Percentiles rank a stretch among this genome's conserved stretches.
phyloP scores from a whole-genome alignment of 768 basidiomycete species.

The Auricularia heimuer region DNA sequence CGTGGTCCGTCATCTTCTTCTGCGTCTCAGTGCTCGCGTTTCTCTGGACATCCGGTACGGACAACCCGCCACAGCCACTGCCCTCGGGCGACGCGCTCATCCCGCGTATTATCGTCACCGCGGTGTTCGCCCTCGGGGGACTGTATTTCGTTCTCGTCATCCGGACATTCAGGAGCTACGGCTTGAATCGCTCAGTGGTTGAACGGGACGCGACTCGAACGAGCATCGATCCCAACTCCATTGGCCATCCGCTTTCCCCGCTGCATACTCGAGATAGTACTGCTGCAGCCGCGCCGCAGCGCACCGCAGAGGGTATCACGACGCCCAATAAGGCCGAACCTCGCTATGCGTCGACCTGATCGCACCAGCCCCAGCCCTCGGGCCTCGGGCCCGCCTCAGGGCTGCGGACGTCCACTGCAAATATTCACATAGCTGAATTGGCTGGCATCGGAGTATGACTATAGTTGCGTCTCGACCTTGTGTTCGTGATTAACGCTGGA shows the following conservation, averaged over 20 bases:
- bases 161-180: slow-evolving; percentile 7
- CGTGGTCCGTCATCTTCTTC: slow-evolving; percentile 38
- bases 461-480: too few species aligned
- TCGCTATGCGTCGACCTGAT: not conserved
- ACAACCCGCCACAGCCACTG: not conserved
- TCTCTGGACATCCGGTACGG: slow-evolving; percentile 9
- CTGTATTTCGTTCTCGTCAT: slow-evolving; percentile 11
- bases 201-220: not conserved
- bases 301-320: not conserved
- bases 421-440: too few species aligned
- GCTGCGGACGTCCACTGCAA: too few species aligned
- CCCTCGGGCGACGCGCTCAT: slow-evolving; percentile 1
- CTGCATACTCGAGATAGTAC: not conserved
- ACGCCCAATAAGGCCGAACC: not conserved
- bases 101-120: slow-evolving; percentile 9
- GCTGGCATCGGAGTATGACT: too few species aligned
- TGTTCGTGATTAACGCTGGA: too few species aligned
- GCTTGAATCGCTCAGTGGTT: not conserved
- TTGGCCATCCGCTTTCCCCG: not conserved
- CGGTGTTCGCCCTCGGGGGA: slow-evolving; percentile 8
- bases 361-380: not conserved
- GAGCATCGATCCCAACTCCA: not conserved
- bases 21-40: slow-evolving; percentile 8
- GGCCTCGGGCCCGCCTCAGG: too few species aligned
- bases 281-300: not conserved